Conservation (phyloP, 2,329 filamentous ascomycete species). For the Aspergillus chevalieri region DNA sequence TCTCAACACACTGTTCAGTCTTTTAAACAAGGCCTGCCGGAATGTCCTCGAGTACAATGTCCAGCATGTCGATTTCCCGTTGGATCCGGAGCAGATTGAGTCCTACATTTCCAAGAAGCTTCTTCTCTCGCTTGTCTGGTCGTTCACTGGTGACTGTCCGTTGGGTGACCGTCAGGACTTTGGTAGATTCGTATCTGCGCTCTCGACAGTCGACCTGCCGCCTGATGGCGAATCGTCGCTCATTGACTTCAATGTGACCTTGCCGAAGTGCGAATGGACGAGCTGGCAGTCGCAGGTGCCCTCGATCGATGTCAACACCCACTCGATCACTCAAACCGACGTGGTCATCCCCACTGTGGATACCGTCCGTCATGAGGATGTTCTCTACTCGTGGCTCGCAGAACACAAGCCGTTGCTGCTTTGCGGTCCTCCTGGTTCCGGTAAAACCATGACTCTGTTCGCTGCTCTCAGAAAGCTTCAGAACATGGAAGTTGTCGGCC, state of each 20-base stretch:
- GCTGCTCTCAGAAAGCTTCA: slow-evolving; percentile 93
- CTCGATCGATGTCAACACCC: slow-evolving; percentile 92
- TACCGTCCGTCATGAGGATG: slow-evolving; percentile 94
- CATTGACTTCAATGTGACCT: slow-evolving; percentile 88
- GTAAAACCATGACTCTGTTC: slow-evolving; percentile 99
- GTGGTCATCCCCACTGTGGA: slow-evolving; percentile 97
- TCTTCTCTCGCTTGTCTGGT: slow-evolving; percentile 87
- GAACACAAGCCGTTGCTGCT: slow-evolving; percentile 96
- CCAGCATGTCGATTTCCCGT: slow-evolving; percentile 87
- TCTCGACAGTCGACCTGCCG: slow-evolving; percentile 82
- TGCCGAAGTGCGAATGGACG: slow-evolving; percentile 83
- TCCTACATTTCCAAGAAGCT: slow-evolving; percentile 89
- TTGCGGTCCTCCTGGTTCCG: slow-evolving; percentile 94
- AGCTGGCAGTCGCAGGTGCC: slow-evolving; percentile 95
- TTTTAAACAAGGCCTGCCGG: slow-evolving; percentile 88
- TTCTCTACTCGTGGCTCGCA: slow-evolving; percentile 98
- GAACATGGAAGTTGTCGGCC: slow-evolving; percentile 97
- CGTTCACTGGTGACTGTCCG: slow-evolving; percentile 90
- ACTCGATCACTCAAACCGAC: slow-evolving; percentile 95
- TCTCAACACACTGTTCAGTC: slow-evolving; percentile 86
- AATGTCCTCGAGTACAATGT: slow-evolving; percentile 94
- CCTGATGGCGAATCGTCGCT: slow-evolving; percentile 69
- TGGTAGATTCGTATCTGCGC: slow-evolving; percentile 72
- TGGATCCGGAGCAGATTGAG: slow-evolving; percentile 85
- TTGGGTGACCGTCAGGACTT: slow-evolving; percentile 80